Evolutionary conservation across 176 grass and related monocot genomes (phyloP).

Genomic region (Bothriochloa decipiens): DNA sequence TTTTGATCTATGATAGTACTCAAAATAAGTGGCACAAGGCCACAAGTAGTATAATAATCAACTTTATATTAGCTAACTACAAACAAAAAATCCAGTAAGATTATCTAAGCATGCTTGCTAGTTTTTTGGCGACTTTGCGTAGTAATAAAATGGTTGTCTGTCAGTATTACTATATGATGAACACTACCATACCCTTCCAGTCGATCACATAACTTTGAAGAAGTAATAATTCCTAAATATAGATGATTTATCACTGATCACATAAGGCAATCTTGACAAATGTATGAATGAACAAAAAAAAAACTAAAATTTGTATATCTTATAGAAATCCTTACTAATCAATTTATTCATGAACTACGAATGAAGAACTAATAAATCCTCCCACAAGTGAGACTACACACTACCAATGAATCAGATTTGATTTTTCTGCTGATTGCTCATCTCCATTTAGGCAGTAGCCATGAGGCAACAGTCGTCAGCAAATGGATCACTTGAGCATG

Average conservation of each 20-base stretch:
- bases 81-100: background rate
- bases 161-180: background rate
- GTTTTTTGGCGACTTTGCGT: background rate
- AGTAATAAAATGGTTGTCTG: background rate
- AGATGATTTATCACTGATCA: background rate
- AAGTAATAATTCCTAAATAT: background rate
- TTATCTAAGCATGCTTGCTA: background rate
- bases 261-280: background rate
- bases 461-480: background rate
- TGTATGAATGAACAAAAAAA: background rate
- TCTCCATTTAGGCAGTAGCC: background rate
- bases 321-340: background rate
- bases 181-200: background rate
- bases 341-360: background rate
- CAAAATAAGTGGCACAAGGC: background rate
- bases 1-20: background rate
- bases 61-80: background rate
- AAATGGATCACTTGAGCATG: slow-evolving; percentile 26
- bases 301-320: background rate
- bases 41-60: background rate
- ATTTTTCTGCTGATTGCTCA: background rate
- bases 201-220: background rate
- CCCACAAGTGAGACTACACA: background rate
- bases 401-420: background rate
- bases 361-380: background rate